phyloP scores from a whole-genome alignment of 78 protist species.

The Protostelium mycophagum region DNA sequence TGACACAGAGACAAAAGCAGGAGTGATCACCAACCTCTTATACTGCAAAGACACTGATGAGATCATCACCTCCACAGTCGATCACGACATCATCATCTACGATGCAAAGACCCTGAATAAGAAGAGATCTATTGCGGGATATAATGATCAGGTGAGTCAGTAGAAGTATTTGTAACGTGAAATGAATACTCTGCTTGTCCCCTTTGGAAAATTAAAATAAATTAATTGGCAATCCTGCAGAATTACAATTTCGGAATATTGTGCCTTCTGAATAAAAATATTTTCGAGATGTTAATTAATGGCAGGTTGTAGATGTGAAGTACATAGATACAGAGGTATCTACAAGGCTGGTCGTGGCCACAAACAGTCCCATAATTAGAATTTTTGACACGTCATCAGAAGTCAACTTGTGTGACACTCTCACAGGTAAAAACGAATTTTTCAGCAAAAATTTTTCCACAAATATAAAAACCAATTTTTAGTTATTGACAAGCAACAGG shows the following conservation, averaged over 20 bases:
- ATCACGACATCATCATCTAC: constrained; percentile 57
- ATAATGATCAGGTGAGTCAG: constrained; percentile 47
- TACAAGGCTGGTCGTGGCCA: constrained; percentile 49
- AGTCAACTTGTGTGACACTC: neutral
- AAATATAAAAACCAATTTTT: constrained; percentile 28
- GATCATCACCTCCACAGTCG: constrained; percentile 50
- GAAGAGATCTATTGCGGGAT: constrained; percentile 55
- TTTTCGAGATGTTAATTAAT: no score
- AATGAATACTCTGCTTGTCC: no score
- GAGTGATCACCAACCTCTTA: neutral
- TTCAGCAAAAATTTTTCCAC: neutral
- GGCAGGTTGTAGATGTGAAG: constrained; percentile 62
- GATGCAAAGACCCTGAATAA: constrained; percentile 11
- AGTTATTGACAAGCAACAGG: constrained; percentile 56
- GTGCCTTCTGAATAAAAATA: no score
- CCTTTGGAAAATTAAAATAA: no score
- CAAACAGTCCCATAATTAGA: constrained; percentile 40
- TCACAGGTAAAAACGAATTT: neutral
- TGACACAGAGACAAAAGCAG: neutral
- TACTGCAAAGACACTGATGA: neutral
- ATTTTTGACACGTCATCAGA: neutral
- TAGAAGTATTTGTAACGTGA: neutral
- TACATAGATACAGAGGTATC: constrained; percentile 5
- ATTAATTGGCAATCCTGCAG: no score
- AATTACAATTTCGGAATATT: no score